Evolutionary conservation across 495 filamentous ascomycete genomes (phyloP).

Genomic region (Penicillium parvum): DNA sequence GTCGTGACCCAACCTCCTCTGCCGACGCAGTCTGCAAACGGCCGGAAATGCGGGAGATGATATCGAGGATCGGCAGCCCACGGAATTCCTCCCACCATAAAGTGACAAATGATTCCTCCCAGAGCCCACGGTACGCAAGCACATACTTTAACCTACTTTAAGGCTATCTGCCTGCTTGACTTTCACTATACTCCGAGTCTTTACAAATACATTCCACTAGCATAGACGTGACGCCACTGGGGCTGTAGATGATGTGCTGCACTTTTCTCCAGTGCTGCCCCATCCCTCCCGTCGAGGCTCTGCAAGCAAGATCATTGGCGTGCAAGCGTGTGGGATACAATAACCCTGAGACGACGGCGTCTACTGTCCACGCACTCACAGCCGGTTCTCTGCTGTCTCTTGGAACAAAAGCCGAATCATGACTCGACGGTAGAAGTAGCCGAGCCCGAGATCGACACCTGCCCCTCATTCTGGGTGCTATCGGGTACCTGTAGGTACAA

Average conservation of each 20-base stretch:
- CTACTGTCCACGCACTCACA: too few species aligned
- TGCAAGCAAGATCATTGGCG: background rate
- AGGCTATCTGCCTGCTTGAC: background rate
- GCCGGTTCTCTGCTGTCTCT: conserved; percentile 12
- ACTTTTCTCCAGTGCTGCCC: background rate
- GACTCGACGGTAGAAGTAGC: conserved; percentile 5
- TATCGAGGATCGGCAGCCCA: conserved; percentile 15
- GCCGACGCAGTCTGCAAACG: conserved; percentile 15
- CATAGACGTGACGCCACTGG: conserved; percentile 13
- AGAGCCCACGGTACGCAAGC: conserved; percentile 15
- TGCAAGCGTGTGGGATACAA: conserved; percentile 5
- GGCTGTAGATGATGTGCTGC: conserved; percentile 20
- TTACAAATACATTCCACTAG: background rate
- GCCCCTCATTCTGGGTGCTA: background rate
- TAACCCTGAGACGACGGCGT: conserved; percentile 3
- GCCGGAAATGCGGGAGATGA: conserved; percentile 8
- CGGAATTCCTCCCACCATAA: background rate
- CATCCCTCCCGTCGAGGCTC: background rate
- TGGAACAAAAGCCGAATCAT: conserved; percentile 2
- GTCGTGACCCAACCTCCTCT: background rate
- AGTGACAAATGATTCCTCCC: conserved; percentile 8
- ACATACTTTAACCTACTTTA: conserved; percentile 12
- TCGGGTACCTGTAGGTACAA: conserved; percentile 29
- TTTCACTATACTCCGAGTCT: too few species aligned
- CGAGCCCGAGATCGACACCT: conserved; percentile 5